Conservation (phyloP, 163 green algal genomes). For the Picocystis sp. region DNA sequence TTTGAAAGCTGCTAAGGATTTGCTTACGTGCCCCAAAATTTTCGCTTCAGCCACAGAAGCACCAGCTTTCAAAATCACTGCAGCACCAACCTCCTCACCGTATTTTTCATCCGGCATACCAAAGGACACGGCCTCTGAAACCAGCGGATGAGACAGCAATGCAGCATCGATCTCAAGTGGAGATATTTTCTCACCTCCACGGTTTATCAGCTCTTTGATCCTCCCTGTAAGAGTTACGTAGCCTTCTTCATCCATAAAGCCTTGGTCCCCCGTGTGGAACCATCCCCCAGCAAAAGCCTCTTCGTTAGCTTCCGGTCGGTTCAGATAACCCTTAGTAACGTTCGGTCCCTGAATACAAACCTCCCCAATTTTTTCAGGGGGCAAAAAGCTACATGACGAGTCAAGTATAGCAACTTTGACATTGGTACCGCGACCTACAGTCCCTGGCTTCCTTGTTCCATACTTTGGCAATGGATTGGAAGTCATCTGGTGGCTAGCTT, state of each 20-base stretch:
- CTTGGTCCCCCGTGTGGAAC: conserved; percentile 76
- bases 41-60: background rate
- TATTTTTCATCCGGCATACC: conserved; percentile 59
- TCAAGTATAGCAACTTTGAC: conserved; percentile 38
- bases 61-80: conserved; percentile 31
- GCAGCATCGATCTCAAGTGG: conserved; percentile 55
- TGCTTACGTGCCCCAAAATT: background rate
- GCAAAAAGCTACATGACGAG: background rate
- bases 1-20: conserved; percentile 10
- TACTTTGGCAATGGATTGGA: conserved; percentile 55
- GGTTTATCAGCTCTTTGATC: conserved; percentile 84
- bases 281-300: conserved; percentile 57
- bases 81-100: conserved; percentile 57
- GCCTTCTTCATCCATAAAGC: conserved; percentile 42
- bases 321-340: conserved; percentile 56
- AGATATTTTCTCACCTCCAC: conserved; percentile 71
- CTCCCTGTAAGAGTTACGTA: conserved; percentile 60
- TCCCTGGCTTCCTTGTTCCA: conserved; percentile 49
- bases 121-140: conserved; percentile 62
- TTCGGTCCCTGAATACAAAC: conserved; percentile 59
- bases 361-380: conserved; percentile 34
- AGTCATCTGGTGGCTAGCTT: conserved; percentile 68
- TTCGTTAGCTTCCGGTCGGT: conserved; percentile 54
- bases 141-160: conserved; percentile 44
- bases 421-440: conserved; percentile 47